phyloP scores from a whole-genome alignment of 1,284 basidiomycete genomes.

The Thecaphora frezii region DNA sequence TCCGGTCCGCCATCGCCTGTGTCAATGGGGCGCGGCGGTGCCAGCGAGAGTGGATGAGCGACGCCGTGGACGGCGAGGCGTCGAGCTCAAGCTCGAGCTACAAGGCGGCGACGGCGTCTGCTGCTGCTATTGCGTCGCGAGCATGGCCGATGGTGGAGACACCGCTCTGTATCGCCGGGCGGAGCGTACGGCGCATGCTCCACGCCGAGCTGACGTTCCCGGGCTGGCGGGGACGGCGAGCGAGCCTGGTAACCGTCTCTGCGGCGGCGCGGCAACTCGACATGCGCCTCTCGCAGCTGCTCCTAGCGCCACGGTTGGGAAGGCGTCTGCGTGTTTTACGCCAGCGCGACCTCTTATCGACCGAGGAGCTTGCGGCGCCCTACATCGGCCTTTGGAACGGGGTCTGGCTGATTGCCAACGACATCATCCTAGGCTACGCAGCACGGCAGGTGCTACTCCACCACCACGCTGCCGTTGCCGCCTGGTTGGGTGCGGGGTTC shows the following conservation, averaged over 20 bases:
- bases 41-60: background rate
- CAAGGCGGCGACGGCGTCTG: too few species aligned
- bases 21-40: conserved; percentile 16
- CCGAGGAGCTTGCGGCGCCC: conserved; percentile 15
- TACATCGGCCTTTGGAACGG: conserved; percentile 78
- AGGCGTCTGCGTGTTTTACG: conserved; percentile 12
- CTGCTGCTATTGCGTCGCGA: background rate
- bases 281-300: conserved; percentile 58
- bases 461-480: conserved; percentile 7
- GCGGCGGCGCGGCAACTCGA: conserved; percentile 59
- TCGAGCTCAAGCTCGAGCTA: too few species aligned
- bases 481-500: conserved; percentile 1
- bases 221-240: background rate
- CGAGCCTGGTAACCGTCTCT: conserved; percentile 10
- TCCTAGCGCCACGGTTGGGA: conserved; percentile 57
- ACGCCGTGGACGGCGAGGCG: too few species aligned
- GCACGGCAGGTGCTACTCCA: conserved; percentile 62
- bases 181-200: background rate
- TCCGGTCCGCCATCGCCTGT: conserved; percentile 21
- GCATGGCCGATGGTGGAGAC: background rate
- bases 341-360: conserved; percentile 13
- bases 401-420: conserved; percentile 87
- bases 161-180: background rate
- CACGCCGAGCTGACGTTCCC: background rate
- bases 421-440: conserved; percentile 77